These are phyloP conservation scores for Candida maesae DNA, from an alignment of 805 yeast species.

Conservation along the genomic window DNA sequence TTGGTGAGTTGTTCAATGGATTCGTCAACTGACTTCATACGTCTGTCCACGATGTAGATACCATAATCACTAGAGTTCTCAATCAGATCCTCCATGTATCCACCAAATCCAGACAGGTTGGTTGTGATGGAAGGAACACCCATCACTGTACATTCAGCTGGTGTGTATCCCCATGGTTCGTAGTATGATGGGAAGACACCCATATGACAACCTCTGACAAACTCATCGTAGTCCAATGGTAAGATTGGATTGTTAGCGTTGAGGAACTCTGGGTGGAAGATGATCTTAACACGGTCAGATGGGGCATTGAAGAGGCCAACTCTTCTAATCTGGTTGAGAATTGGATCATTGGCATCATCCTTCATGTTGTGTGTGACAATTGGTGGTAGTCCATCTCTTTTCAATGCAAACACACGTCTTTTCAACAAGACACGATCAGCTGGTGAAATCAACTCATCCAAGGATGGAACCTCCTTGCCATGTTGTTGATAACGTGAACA, in stretches of 20 bases:
- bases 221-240: constrained; percentile 93
- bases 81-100: constrained; percentile 96
- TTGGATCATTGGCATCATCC: constrained; percentile 88
- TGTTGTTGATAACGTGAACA: constrained; percentile 66
- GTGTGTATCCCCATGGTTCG: constrained; percentile 99
- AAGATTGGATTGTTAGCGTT: constrained; percentile 92
- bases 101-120: constrained; percentile 93
- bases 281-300: constrained; percentile 87
- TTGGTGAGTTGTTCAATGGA: constrained; percentile 86
- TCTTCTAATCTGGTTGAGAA: constrained; percentile 84
- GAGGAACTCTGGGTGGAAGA: constrained; percentile 96
- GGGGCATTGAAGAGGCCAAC: constrained; percentile 88
- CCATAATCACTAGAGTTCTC: constrained; percentile 95
- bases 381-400: constrained; percentile 87
- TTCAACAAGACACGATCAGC: constrained; percentile 86
- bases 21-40: constrained; percentile 89
- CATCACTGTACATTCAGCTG: constrained; percentile 99
- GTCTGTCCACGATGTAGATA: constrained; percentile 92
- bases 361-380: constrained; percentile 96
- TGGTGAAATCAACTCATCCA: constrained; percentile 80
- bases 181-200: constrained; percentile 98
- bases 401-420: constrained; percentile 89
- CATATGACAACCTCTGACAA: constrained; percentile 95
- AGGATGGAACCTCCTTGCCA: constrained; percentile 64
- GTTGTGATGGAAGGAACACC: constrained; percentile 98